These are phyloP conservation scores for Psilocybe tampanensis DNA, from an alignment of 768 basidiomycete species.

Conservation along the genomic window DNA sequence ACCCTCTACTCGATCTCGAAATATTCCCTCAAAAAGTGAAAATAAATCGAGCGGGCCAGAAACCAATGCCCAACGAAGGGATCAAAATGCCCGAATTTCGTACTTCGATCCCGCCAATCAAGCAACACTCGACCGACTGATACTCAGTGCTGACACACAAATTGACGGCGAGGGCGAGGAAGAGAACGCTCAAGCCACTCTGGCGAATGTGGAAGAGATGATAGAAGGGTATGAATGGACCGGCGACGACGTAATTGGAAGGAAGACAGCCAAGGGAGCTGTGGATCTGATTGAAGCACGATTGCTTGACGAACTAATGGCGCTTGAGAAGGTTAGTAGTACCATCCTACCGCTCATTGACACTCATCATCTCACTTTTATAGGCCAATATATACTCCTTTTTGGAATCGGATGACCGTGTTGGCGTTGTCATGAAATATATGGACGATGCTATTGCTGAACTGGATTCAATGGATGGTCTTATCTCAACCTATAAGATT, in stretches of 20 bases:
- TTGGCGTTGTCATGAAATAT: conserved; percentile 80
- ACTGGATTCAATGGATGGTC: conserved; percentile 86
- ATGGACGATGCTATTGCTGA: conserved; percentile 90
- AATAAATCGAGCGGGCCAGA: conserved; percentile 30
- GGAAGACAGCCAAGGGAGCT: conserved; percentile 67
- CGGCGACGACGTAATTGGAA: conserved; percentile 71
- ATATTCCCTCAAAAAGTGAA: conserved; percentile 25
- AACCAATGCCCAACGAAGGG: conserved; percentile 47
- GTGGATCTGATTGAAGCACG: conserved; percentile 93
- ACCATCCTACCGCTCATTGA: background rate
- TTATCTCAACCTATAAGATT: conserved; percentile 93
- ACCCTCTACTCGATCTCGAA: conserved; percentile 28
- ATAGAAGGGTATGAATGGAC: conserved; percentile 99
- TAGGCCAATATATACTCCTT: conserved; percentile 98
- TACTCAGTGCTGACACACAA: conserved; percentile 44
- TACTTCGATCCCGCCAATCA: conserved; percentile 85
- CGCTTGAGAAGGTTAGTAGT: conserved; percentile 88
- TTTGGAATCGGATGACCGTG: conserved; percentile 92
- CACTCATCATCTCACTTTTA: conserved; percentile 7
- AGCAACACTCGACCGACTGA: conserved; percentile 67
- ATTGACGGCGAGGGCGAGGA: conserved; percentile 63
- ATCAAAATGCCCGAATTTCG: conserved; percentile 73
- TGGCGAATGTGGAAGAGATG: conserved; percentile 97
- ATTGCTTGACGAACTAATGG: conserved; percentile 86
- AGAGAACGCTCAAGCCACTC: conserved; percentile 77